Evolutionary conservation across 345 rosid species (phyloP).

Genomic region (Atalantia buxifolia): DNA sequence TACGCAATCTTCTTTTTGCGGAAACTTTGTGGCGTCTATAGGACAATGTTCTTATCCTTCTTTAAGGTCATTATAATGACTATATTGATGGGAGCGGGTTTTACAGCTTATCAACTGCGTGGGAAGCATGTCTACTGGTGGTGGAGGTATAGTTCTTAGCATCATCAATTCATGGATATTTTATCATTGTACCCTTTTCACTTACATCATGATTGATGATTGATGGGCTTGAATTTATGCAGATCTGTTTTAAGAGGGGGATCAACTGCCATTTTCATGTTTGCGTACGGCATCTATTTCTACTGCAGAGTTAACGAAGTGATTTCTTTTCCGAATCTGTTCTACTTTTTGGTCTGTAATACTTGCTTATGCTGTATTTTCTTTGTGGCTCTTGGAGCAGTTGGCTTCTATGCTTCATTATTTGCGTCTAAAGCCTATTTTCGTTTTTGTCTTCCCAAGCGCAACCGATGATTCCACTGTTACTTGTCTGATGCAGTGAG

Average conservation of each 20-base stretch:
- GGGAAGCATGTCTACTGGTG: background rate
- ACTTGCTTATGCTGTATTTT: background rate
- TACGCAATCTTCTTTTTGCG: background rate
- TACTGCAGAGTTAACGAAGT: background rate
- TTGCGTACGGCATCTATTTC: conserved; percentile 8
- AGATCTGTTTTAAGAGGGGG: conserved; percentile 9
- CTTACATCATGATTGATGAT: background rate
- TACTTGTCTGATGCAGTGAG: background rate
- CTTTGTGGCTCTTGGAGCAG: background rate
- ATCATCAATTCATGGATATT: too few relatives aligned
- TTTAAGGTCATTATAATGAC: background rate
- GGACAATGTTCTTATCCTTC: background rate
- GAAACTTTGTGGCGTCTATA: background rate
- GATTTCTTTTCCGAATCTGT: background rate
- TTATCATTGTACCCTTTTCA: background rate
- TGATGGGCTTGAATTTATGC: background rate
- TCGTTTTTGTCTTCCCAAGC: background rate
- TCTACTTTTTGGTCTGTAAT: background rate
- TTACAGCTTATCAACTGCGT: background rate
- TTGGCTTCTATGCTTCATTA: background rate
- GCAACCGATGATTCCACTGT: background rate
- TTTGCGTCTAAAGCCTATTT: background rate
- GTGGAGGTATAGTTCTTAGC: conserved; percentile 1
- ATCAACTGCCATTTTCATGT: conserved; percentile 6
- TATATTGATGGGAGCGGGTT: background rate